These are phyloP conservation scores for Iberis pinnata DNA, from an alignment of 345 rosid species.

Conservation along the genomic window DNA sequence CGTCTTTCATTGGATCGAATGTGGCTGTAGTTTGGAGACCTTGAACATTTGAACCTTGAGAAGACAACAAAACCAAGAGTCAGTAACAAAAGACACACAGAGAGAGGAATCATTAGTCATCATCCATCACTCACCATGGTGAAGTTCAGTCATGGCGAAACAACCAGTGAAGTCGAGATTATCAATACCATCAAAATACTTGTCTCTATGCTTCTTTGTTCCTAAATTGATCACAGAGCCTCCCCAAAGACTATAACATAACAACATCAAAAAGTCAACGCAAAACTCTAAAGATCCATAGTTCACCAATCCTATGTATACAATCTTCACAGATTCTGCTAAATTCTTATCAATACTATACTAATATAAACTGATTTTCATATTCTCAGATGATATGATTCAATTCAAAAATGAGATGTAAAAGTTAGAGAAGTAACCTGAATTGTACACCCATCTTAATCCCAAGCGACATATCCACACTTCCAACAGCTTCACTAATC, in stretches of 20 bases:
- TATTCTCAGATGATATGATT: too few relatives aligned
- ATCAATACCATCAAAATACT: constrained; percentile 82
- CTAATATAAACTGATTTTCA: too few relatives aligned
- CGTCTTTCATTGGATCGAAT: constrained; percentile 75
- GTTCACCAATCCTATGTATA: too few relatives aligned
- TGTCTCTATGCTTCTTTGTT: constrained; percentile 87
- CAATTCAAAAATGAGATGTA: too few relatives aligned
- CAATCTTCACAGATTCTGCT: too few relatives aligned
- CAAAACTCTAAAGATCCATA: neutral
- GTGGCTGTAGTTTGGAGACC: constrained; percentile 87
- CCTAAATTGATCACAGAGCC: constrained; percentile 90
- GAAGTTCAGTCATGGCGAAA: constrained; percentile 99
- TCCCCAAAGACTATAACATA: constrained; percentile 86
- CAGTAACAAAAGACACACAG: constrained; percentile 4
- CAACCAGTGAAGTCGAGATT: constrained; percentile 83
- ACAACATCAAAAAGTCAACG: neutral
- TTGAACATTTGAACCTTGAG: constrained; percentile 79
- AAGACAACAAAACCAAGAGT: constrained; percentile 17
- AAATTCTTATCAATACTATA: too few relatives aligned
- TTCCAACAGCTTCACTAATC: constrained; percentile 72
- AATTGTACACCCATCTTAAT: constrained; percentile 93
- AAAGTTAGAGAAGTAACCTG: constrained; percentile 66
- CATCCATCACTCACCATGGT: constrained; percentile 57
- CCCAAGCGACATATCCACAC: constrained; percentile 84
- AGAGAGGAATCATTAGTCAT: neutral